Evolutionary conservation across 176 grass and related monocot genomes (phyloP).

Genomic region (Hsuehochloa calcarea): DNA sequence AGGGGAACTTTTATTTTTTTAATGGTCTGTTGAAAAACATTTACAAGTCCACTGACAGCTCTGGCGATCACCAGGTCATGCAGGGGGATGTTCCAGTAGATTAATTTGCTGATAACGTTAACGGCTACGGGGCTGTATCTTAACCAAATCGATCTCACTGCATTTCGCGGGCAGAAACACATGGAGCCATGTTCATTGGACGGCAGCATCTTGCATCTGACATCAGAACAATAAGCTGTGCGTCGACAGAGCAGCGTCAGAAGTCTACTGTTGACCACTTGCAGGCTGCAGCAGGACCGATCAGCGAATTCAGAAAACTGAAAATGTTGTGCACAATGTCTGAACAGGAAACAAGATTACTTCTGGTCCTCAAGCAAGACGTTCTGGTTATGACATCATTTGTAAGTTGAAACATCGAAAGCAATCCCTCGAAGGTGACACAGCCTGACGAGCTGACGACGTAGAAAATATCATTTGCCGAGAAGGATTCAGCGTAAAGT

Average conservation of each 20-base stretch:
- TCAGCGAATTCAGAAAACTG: background rate
- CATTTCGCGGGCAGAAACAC: slow-evolving; percentile 9
- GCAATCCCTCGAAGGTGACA: too few species aligned
- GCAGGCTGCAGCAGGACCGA: background rate
- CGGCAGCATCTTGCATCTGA: background rate
- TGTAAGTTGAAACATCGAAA: background rate
- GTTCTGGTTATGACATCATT: background rate
- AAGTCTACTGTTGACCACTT: background rate
- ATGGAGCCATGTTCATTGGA: slow-evolving; percentile 32
- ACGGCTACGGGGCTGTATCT: slow-evolving; percentile 11
- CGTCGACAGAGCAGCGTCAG: background rate
- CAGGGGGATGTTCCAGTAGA: slow-evolving; percentile 5
- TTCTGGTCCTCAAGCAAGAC: background rate
- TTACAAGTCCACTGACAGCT: background rate
- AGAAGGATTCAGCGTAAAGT: background rate
- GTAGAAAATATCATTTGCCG: background rate
- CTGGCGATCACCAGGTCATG: background rate
- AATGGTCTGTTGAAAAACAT: background rate
- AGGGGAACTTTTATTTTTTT: background rate
- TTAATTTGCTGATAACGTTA: background rate
- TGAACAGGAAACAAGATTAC: background rate
- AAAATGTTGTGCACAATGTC: background rate
- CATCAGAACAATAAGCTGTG: background rate
- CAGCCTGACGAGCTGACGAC: background rate
- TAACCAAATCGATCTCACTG: background rate